A percentile compares a stretch with the other conserved stretches of the same genome.
Conservation (phyloP, 202 grass and related monocot genomes). For the Elaeis oleifera region DNA sequence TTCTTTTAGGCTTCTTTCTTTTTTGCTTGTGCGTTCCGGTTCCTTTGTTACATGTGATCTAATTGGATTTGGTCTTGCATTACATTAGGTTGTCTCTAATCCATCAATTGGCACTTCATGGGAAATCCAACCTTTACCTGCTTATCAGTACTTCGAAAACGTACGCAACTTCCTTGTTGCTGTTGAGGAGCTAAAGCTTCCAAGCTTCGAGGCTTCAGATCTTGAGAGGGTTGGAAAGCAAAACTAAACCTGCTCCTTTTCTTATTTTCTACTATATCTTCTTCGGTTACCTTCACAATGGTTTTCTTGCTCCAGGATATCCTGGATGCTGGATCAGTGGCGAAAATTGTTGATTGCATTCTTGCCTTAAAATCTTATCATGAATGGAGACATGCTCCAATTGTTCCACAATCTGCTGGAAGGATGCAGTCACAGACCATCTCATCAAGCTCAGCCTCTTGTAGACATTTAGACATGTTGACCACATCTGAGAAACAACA, state of each 20-base stretch:
- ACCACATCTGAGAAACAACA: slow-evolving; percentile 15
- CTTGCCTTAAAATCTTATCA: slow-evolving; percentile 65
- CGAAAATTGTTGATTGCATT: slow-evolving; percentile 72
- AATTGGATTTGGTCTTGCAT: too few species aligned
- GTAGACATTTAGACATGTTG: slow-evolving; percentile 37
- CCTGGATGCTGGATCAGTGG: slow-evolving; percentile 47
- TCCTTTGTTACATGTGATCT: background rate
- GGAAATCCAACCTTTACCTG: slow-evolving; percentile 55
- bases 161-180: slow-evolving; percentile 88
- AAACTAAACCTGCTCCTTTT: too few species aligned
- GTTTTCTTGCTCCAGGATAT: slow-evolving; percentile 50
- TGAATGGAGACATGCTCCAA: slow-evolving; percentile 51
- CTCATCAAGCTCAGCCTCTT: slow-evolving; percentile 21
- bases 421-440: slow-evolving; percentile 23
- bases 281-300: too few species aligned
- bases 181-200: slow-evolving; percentile 55
- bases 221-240: slow-evolving; percentile 50
- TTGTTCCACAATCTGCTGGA: slow-evolving; percentile 28
- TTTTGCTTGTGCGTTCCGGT: background rate
- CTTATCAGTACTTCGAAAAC: slow-evolving; percentile 93
- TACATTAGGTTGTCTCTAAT: slow-evolving; percentile 24
- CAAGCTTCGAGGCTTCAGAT: slow-evolving; percentile 73
- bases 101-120: slow-evolving; percentile 28
- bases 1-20: background rate
- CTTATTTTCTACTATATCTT: too few species aligned